Evolutionary conservation across 345 rosid genomes (phyloP), one percentile per base, ranked within the genome.

Genomic region (Hibiscus mutabilis): DNA sequence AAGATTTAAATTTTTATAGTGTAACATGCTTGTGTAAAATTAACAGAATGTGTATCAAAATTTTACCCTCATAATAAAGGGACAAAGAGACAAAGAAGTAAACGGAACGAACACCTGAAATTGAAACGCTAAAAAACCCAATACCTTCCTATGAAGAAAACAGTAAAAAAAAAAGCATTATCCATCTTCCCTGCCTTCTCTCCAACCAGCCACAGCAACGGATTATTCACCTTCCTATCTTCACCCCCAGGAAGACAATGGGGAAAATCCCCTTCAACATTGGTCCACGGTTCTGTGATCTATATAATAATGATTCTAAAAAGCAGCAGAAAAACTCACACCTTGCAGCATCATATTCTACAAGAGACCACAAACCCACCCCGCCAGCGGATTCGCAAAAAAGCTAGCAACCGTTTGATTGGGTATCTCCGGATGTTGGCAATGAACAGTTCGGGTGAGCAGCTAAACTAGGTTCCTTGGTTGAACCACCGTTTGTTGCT

Each of bases 331-430:
- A 68, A 37, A 77, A 29, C 58, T 21, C 35, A 16, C 58, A 6
- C 35, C 24, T 6, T 31, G 35, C 35, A 31, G 68, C 24, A 15
- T 49, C 15, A 52, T 33, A 31, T 60, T 72, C 18, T 51, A 25
- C 46, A 47, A 15, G 46, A 53, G 42, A 37, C 24, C 73, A 57
- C 52, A 25, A 47, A 31, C 35, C 35, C 18, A 58, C 74, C 66
- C 61, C 80, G 65, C 60, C 57, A 22, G 57, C 18, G 24, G 60
- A 53, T 66, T 66, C 22, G 21, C 37, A 55, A 71, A 46, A 61
- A 61, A 62, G 60, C 76, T 84, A 86, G 83, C 70, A 81, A 74
- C 84, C 82, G 77, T 77, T 79, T 1, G 69, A 47, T 12, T 12
- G 27, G 72, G 69, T 27, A 75, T 73, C 77, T 0, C 59, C 68